phyloP scores from a whole-genome alignment of 345 rosid species.

The Atalantia buxifolia region DNA sequence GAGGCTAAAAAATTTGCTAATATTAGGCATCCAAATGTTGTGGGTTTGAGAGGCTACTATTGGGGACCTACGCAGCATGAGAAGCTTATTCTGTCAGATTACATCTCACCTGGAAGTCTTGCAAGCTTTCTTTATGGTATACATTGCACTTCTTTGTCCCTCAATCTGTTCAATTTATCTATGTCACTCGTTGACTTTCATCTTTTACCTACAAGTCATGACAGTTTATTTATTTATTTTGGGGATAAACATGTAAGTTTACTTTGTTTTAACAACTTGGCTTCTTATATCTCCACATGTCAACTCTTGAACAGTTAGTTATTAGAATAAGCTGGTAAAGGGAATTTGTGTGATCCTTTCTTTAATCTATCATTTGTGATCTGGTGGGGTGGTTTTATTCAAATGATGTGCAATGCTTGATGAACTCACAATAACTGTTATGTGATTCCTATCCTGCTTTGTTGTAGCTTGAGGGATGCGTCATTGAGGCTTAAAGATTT shows the following conservation, averaged over 20 bases:
- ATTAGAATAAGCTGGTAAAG: not conserved
- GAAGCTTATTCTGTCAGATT: conserved; percentile 96
- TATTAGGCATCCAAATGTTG: conserved; percentile 96
- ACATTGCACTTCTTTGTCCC: not conserved
- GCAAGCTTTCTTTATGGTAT: conserved; percentile 97
- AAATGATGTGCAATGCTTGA: not conserved
- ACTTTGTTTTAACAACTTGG: not conserved
- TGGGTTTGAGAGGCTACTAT: conserved; percentile 89
- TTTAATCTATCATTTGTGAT: not conserved
- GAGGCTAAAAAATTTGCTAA: conserved; percentile 95
- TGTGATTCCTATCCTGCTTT: not conserved
- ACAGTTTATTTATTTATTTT: too few species aligned
- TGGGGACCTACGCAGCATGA: conserved; percentile 99
- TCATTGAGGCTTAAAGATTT: not conserved
- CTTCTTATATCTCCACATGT: not conserved
- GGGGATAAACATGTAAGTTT: not conserved
- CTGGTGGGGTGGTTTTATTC: not conserved
- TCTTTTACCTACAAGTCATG: not conserved
- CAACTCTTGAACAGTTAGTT: not conserved
- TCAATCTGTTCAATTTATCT: not conserved
- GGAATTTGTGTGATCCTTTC: not conserved
- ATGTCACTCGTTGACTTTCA: not conserved
- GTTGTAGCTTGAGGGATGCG: not conserved
- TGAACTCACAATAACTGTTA: not conserved
- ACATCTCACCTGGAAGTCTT: conserved; percentile 91